Base-by-base conservation (phyloP, 371 early-diverging fungal species). In the Cokeromyces recurvatus region DNA sequence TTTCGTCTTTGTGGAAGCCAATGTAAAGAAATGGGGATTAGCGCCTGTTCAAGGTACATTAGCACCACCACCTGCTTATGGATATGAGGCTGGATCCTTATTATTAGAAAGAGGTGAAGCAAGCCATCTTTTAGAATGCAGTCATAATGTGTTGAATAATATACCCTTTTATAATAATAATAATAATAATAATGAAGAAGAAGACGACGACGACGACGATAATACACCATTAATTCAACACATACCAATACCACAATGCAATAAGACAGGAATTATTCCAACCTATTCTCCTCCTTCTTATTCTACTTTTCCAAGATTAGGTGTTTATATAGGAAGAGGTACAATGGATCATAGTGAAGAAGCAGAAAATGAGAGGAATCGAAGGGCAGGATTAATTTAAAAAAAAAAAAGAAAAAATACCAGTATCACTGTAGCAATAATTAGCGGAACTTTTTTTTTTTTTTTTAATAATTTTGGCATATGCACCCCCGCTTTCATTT, bases 21-120 rank as follows among this genome's bases (percentile, higher is more conserved):
- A 89, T 57, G 87, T 89, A n/a, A 86, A 87, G 57, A 84, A 84
- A 49, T 89, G 89, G 89, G 89, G 89, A 0, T 62, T 89, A 15
- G 89, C 87, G 0, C 87, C 89, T 4, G 58, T 74, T 14, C 78
- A 83, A 57, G 89, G 87, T n/a, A 72, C 81, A 3, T 54, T 79
- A 12, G 66, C 71, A 25, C 88, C 89, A 11, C 87, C 89, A 25
- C 82, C 82, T 20, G 82, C 82, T 25, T 82, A 82, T 54, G 82
- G 82, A 38, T 50, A 38, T 50, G 55, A 53, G 43, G 43, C 59
- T 50, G 59, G 59, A 50, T 59, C 59, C 43, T 54, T 50, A 23
- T 54, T 59, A 41, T 54, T 59, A 40, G 53, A 53, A 34, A 48
- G 50, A 50, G 59, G 57, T 43, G 11, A 15, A 34, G n/a, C 35